Evolutionary conservation across 768 basidiomycete genomes (phyloP), one percentile per base, ranked within the genome.

Genomic region (Agaricus subrufescens): DNA sequence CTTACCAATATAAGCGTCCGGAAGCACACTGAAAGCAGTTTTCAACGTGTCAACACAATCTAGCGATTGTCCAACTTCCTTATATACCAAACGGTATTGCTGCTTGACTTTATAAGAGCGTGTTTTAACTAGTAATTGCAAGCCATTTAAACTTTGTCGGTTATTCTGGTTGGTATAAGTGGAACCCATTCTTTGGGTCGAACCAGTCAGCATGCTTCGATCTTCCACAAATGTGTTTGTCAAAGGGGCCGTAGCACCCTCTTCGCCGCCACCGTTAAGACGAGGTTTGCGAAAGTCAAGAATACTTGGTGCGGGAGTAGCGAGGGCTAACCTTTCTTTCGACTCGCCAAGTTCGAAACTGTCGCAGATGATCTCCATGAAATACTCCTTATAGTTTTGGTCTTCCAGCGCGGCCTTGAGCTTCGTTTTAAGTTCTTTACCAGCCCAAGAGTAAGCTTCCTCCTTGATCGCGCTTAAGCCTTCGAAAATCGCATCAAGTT

Each of bases 31-130:
- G 47, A 49, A 25, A 10, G 38, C 39, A 23, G n/a, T 39, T 29
- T 26, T 9, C 15, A 15, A 19, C 12, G 48, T 72, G 67, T 27
- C 69, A 68, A 53, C 74, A 69, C 59, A 72, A 46, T 25, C 12
- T 15, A 50, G 49, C 30, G 58, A 45, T 47, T 45, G 12, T 12
- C 55, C 55, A 49, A 44, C 47, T 3, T 49, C 38, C 30, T 12
- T 29, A 26, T 55, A 55, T 12, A 48, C 42, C 15, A 47, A 37
- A 11, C 46, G 47, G 30, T 48, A 38, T n/a, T 55, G 46, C 15
- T 27, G 25, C 5, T 55, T 47, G 15, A 12, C 46, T 9, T 2
- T 19, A 26, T 48, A 44, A 25, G 4, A 14, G 1, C 40, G 54
- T 1, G 4, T 34, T 7, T 34, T 34, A 11, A 34, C 31, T 31